A percentile compares a stretch with the other conserved stretches of the same genome.
phyloP scores from a whole-genome alignment of 495 filamentous ascomycete species.

The Tuber aestivum region DNA sequence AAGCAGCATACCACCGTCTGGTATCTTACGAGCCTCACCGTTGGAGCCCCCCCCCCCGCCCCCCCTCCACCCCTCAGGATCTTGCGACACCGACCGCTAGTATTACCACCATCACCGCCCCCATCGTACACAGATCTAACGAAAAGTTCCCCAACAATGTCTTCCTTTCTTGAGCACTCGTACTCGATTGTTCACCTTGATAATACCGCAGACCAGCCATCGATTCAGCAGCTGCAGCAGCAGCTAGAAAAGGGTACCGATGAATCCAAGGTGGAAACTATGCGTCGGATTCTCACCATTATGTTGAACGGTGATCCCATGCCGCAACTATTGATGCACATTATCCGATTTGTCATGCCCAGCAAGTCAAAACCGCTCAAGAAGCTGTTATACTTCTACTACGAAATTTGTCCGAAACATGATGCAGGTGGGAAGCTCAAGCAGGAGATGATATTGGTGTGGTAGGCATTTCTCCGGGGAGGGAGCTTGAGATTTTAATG shows the following conservation, averaged over 20 bases:
- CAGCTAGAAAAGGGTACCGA: conserved; percentile 97
- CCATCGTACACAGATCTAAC: background rate
- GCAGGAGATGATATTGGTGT: conserved; percentile 99
- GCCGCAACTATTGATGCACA: conserved; percentile 94
- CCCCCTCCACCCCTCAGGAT: conserved; percentile 9
- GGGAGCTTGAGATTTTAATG: background rate
- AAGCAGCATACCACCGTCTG: conserved; percentile 9
- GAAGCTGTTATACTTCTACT: conserved; percentile 98
- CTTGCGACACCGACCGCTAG: conserved; percentile 10
- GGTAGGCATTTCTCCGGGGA: conserved; percentile 54
- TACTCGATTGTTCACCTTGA: conserved; percentile 95
- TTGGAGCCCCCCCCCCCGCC: conserved; percentile 18
- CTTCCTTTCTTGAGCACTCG: conserved; percentile 83
- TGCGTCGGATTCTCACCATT: conserved; percentile 93
- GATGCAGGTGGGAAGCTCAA: conserved; percentile 88
- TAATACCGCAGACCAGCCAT: conserved; percentile 86
- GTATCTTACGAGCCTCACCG: conserved; percentile 29
- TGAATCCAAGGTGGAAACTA: conserved; percentile 94
- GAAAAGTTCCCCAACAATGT: conserved; percentile 55
- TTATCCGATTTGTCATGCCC: conserved; percentile 99
- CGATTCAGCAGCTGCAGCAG: conserved; percentile 79
- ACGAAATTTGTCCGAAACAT: conserved; percentile 96
- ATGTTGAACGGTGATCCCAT: conserved; percentile 99
- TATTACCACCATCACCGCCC: conserved; percentile 8
- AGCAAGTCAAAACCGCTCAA: conserved; percentile 94